phyloP scores from a whole-genome alignment of 768 basidiomycete species.

The Tephrocybe sp. region DNA sequence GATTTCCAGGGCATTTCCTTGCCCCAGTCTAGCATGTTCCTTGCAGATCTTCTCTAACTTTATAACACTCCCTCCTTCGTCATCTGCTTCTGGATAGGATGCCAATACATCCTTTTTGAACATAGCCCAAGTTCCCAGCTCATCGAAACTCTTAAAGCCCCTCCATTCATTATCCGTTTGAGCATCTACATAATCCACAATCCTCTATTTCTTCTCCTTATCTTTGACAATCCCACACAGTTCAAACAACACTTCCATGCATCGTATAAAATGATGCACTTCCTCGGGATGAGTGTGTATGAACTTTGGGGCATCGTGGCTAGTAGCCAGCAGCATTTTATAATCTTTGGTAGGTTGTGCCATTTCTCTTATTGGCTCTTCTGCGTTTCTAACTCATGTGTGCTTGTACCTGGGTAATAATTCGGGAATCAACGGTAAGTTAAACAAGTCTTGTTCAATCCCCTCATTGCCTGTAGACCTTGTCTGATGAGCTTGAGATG shows the following conservation, averaged over 20 bases:
- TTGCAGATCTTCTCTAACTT: background rate
- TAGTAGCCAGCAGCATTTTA: background rate
- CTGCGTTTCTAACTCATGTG: background rate
- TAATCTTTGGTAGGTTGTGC: background rate
- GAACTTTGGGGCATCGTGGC: background rate
- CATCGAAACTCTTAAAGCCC: background rate
- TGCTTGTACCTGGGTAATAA: background rate
- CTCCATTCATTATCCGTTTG: background rate
- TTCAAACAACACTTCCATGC: background rate
- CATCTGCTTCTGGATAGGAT: background rate
- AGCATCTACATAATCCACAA: background rate
- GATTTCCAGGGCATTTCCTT: background rate
- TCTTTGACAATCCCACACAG: background rate
- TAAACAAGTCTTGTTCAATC: background rate
- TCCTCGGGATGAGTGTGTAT: background rate
- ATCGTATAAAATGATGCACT: background rate
- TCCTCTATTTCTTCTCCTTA: background rate
- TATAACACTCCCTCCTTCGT: background rate
- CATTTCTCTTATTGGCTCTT: background rate
- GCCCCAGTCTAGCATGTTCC: background rate
- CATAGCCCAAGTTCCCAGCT: no score
- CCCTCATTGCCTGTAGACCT: background rate
- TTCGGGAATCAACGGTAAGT: background rate
- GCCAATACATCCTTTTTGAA: background rate
- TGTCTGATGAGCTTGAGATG: background rate